A percentile compares a stretch with the other conserved stretches of the same genome.
Evolutionary conservation across 495 filamentous ascomycete species (phyloP).

Genomic region (Aspergillus kassunensis): DNA sequence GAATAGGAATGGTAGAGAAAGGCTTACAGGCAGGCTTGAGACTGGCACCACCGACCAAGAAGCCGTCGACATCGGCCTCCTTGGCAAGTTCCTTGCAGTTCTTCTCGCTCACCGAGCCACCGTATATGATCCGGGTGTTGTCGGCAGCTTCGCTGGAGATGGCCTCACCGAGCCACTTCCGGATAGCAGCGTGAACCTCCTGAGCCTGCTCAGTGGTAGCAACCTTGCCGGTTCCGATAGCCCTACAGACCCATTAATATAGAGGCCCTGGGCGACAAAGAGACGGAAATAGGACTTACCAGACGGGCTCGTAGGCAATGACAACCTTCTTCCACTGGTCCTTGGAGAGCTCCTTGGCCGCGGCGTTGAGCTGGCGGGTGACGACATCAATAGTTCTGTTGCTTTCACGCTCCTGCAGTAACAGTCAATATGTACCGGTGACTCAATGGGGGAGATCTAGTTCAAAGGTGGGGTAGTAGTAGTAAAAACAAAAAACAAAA

Average conservation of each 20-base stretch:
- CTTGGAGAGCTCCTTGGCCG: constrained; percentile 57
- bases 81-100: constrained; percentile 91
- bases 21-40: constrained; percentile 95
- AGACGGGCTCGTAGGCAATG: constrained; percentile 98
- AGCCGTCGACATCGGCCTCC: constrained; percentile 93
- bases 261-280: neutral
- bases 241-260: constrained; percentile 39
- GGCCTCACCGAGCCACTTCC: constrained; percentile 75
- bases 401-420: constrained; percentile 70
- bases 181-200: constrained; percentile 90
- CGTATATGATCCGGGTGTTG: constrained; percentile 86
- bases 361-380: constrained; percentile 68
- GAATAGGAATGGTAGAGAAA: neutral
- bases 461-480: constrained; percentile 16
- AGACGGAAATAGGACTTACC: constrained; percentile 43
- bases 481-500: constrained; percentile 14
- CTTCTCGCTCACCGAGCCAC: constrained; percentile 95
- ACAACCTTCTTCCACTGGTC: constrained; percentile 91
- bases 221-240: constrained; percentile 97
- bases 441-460: neutral
- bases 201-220: constrained; percentile 90
- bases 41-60: constrained; percentile 95
- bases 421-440: constrained; percentile 6
- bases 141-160: constrained; percentile 69
- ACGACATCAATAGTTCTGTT: constrained; percentile 88